phyloP scores from a whole-genome alignment of 2,329 filamentous ascomycete genomes.

The Aspergillus niger region DNA sequence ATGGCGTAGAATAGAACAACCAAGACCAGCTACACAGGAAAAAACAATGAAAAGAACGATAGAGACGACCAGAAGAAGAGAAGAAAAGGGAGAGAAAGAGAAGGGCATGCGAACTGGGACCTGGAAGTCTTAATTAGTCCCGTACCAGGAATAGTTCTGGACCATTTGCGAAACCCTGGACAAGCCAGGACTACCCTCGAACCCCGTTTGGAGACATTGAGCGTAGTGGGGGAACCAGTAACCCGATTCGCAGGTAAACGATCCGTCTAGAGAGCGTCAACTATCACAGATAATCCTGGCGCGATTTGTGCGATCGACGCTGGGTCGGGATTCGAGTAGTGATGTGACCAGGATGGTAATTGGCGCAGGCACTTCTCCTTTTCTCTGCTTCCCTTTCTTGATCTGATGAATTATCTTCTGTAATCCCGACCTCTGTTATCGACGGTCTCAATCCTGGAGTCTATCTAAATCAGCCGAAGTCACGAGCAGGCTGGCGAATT shows the following conservation, averaged over 20 bases:
- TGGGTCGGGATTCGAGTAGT: constrained; percentile 22
- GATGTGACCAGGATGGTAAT: constrained; percentile 27
- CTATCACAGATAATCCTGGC: constrained; percentile 25
- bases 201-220: constrained; percentile 13
- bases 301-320: constrained; percentile 29
- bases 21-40: constrained; percentile 12
- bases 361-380: constrained; percentile 23
- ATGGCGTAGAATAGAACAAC: constrained; percentile 13
- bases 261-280: constrained; percentile 21
- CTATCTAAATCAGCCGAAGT: not conserved
- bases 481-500: constrained; percentile 5
- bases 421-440: not conserved
- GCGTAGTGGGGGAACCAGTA: constrained; percentile 17
- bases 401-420: not conserved
- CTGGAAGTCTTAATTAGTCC: constrained; percentile 7
- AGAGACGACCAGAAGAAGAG: constrained; percentile 7
- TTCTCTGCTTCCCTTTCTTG: not conserved
- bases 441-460: not conserved
- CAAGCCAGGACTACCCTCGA: constrained; percentile 19
- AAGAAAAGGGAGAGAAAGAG: not conserved
- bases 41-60: constrained; percentile 7
- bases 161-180: constrained; percentile 19
- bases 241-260: constrained; percentile 21
- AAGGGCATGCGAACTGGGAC: not conserved
- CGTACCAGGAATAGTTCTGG: constrained; percentile 22